Evolutionary conservation across 805 yeast genomes (phyloP), one percentile per base, ranked within the genome.

Genomic region (Metschnikowia reukaufii): DNA sequence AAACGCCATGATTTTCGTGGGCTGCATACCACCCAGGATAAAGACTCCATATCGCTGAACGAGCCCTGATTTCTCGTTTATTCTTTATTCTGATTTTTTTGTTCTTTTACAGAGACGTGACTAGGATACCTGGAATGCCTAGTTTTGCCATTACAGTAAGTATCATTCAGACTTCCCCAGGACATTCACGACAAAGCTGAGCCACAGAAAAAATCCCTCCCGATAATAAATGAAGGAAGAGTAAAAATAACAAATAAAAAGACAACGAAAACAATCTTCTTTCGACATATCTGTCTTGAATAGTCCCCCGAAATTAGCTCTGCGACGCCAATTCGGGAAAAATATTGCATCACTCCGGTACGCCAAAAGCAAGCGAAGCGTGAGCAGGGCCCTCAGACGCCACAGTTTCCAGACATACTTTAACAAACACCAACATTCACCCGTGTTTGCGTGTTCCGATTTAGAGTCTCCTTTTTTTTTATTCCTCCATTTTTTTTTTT

Each of bases 301-400:
- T 7, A 10, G 13, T 12, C 17, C 16, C 17, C 38, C 18, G 15
- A n/a, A 10, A 20, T 20, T 35, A 20, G 29, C 15, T 5, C 15
- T 20, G 38, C 38, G 20, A 21, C n/a, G 31, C n/a, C 7, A 15
- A 36, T n/a, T 7, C n/a, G 20, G 20, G 18, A 12, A n/a, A 23
- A 36, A 6, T 13, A 37, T 42, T 42, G 45, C 46, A 42, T 42
- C 41, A 30, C 27, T 36, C 36, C 41, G 46, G 46, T 34, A 34
- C 44, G 36, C 10, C 46, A 21, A 16, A 38, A 39, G 43, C 39
- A 44, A 33, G 16, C 30, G 25, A 21, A 30, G 37, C 27, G 39
- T 27, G 39, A 18, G 43, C 19, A 35, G 19, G 30, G 6, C 19
- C 23, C 25, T 15, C n/a, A 16, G 17, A 34, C 47, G 47, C 47